Base-by-base conservation (phyloP, 2,329 filamentous ascomycete species). In the Hirsutella rhossiliensis region DNA sequence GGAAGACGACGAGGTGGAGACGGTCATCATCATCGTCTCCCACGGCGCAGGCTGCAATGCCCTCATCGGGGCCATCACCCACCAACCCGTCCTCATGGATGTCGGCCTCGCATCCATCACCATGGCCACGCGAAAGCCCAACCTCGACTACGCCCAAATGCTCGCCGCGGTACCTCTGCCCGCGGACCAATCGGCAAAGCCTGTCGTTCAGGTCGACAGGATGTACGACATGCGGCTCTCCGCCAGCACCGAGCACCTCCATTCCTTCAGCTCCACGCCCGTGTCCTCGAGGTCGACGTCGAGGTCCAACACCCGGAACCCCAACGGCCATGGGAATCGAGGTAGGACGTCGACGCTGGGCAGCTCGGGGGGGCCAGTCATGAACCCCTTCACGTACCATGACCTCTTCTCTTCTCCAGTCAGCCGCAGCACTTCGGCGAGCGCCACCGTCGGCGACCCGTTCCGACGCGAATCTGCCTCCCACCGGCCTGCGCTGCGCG, bases 1-100 rank as follows among this genome's bases (percentile, higher is more conserved):
- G 48, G 73, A 78, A 0, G 77, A 84, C 13, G 76, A 80, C 19
- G 73, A 80, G 30, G 72, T 78, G 1, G 85, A 94, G 53, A 76
- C 88, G 2, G 81, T 97, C 2, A 69, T 98, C 15, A 73, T 98
- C 36, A 66, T 98, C 8, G 84, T 98, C 19, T 95, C 92, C 0
- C 92, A 98, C 58, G 90, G 90, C 20, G 92, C 92, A 13, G 92
- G 92, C 34, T 95, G 90, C 64, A 98, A 98, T 65, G 92, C 92
- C 3, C 66, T 98, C 38, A 89, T 98, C 49, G 88, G 90, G 12
- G 88, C 88, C 23, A 76, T 98, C 50, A 94, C 89, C 0, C 85
- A 90, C 47, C 85, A 95, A 56, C 90, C 92, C 0, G 88, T 94
- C 0, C 72, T 98, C 13, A 78, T 94, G 56, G 89, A 97, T 57